Evolutionary conservation across 768 basidiomycete species (phyloP).

Genomic region (Suillus discolor): DNA sequence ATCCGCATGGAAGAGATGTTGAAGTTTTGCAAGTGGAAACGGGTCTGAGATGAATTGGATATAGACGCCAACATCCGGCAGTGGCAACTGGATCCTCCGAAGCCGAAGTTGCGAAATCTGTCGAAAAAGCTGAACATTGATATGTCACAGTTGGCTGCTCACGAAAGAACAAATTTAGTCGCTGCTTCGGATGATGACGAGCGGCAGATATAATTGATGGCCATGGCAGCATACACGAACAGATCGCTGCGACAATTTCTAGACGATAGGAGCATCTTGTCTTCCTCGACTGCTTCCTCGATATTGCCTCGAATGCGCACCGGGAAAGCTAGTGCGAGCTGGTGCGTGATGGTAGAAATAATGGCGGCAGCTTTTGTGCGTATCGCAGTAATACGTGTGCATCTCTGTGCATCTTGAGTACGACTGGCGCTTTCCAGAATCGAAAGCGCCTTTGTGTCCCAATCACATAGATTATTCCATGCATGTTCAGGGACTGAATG

Average conservation of each 20-base stretch:
- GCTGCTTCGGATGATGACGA: neutral
- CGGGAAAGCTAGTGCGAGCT: conserved; percentile 16
- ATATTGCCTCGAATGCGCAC: conserved; percentile 9
- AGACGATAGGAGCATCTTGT: conserved; percentile 7
- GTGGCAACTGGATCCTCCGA: neutral
- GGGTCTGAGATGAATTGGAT: neutral
- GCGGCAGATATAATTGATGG: conserved; percentile 17
- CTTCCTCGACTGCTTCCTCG: conserved; percentile 14
- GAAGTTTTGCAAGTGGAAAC: neutral
- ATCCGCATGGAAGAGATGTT: neutral
- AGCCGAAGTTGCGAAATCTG: neutral
- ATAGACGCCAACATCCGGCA: neutral
- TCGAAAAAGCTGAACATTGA: neutral
- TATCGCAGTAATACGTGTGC: neutral
- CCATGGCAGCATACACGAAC: conserved; percentile 19
- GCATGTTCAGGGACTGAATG: neutral
- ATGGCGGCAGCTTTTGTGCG: conserved; percentile 8
- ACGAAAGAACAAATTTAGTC: neutral
- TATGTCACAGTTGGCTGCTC: neutral
- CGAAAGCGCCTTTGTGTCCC: neutral
- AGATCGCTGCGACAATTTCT: conserved; percentile 9
- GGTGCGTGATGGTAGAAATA: conserved; percentile 16
- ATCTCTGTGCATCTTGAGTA: neutral
- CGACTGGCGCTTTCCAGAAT: neutral
- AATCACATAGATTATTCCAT: neutral